phyloP scores from a whole-genome alignment of 306 rosid genomes.

The Rosa rugosa region DNA sequence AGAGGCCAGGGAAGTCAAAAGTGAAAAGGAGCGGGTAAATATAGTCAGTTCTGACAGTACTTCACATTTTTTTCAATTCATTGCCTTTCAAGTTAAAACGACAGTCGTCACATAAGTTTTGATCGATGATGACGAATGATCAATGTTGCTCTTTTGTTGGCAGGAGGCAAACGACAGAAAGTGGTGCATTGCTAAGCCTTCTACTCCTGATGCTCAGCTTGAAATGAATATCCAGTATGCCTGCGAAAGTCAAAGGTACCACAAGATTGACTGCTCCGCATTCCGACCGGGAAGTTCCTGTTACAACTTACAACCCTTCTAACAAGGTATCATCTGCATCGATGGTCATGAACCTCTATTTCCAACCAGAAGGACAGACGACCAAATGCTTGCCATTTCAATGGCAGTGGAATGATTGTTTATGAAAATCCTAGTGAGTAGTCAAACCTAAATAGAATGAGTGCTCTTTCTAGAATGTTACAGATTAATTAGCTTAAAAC shows the following conservation, averaged over 20 bases:
- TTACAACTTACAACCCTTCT: not conserved
- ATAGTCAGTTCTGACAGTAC: not conserved
- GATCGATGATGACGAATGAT: not conserved
- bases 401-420: constrained; percentile 2
- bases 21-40: not conserved
- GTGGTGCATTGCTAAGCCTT: constrained; percentile 17
- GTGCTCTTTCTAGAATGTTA: not conserved
- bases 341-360: constrained; percentile 7
- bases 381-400: not conserved
- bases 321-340: constrained; percentile 4
- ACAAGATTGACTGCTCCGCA: not conserved
- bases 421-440: not conserved
- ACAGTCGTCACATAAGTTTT: not conserved
- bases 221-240: not conserved
- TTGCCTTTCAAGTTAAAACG: not conserved
- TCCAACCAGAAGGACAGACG: not conserved
- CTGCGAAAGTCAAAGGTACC: not conserved
- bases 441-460: not conserved
- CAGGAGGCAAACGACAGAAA: not conserved
- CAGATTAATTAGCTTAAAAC: not conserved
- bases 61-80: not conserved
- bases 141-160: not conserved
- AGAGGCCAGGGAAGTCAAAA: constrained; percentile 3
- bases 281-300: not conserved
- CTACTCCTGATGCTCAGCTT: not conserved